phyloP scores from a whole-genome alignment of 768 basidiomycete genomes.

The Boletus rubroflammeus region DNA sequence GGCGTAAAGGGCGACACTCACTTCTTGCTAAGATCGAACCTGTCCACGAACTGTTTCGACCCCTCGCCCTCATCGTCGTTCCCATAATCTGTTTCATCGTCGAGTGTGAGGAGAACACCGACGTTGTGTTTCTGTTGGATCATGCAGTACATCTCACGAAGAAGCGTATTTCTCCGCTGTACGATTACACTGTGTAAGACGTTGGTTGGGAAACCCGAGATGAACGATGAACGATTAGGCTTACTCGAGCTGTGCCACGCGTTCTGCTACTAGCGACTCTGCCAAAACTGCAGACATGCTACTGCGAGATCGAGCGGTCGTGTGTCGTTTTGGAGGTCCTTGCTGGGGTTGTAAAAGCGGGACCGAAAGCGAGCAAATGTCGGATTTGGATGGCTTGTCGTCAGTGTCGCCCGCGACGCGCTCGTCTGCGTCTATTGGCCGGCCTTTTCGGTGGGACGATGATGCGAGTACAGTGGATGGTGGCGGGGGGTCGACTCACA shows the following conservation, averaged over 20 bases:
- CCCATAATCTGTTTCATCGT: constrained; percentile 36
- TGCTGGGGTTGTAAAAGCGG: not conserved
- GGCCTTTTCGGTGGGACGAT: not conserved
- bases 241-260: constrained; percentile 34
- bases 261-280: constrained; percentile 38
- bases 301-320: constrained; percentile 1
- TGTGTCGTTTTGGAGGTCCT: constrained; percentile 1
- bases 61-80: constrained; percentile 35
- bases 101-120: constrained; percentile 37
- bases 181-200: constrained; percentile 49
- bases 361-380: not conserved
- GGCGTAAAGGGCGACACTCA: constrained; percentile 29
- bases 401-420: constrained; percentile 4
- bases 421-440: not conserved
- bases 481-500: constrained; percentile 6
- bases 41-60: constrained; percentile 50
- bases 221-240: constrained; percentile 1
- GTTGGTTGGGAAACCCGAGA: not conserved
- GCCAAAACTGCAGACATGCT: constrained; percentile 25
- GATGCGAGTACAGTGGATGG: not conserved
- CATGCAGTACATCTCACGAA: constrained; percentile 69
- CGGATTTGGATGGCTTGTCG: not conserved
- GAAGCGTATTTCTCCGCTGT: constrained; percentile 62
- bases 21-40: constrained; percentile 53
- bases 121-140: constrained; percentile 50